Percentiles rank a stretch among this genome's conserved stretches.
phyloP scores from a whole-genome alignment of 2,329 filamentous ascomycete genomes.

The Beauveria sp. region DNA sequence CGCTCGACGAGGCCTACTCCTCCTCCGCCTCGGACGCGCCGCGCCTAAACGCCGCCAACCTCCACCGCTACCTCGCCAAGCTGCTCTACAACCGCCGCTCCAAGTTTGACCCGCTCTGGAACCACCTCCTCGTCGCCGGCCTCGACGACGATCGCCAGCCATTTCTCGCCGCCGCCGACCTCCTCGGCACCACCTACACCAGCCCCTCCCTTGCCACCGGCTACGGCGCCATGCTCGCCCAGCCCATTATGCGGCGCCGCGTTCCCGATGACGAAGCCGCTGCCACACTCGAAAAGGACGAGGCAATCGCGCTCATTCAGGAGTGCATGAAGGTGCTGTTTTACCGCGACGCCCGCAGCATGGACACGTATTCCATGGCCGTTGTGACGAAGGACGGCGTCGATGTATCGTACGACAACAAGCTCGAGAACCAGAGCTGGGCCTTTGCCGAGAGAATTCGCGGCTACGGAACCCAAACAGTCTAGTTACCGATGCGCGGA shows the following conservation, averaged over 20 bases:
- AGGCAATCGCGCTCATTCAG: conserved; percentile 73
- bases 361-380: conserved; percentile 87
- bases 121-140: conserved; percentile 84
- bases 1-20: conserved; percentile 81
- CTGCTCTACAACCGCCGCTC: conserved; percentile 91
- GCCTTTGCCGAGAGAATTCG: conserved; percentile 91
- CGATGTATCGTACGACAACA: conserved; percentile 73
- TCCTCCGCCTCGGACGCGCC: conserved; percentile 19
- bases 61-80: conserved; percentile 94
- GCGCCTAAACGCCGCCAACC: conserved; percentile 78
- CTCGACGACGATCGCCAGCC: conserved; percentile 72
- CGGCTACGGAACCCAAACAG: conserved; percentile 84
- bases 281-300: conserved; percentile 62
- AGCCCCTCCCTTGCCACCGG: conserved; percentile 86
- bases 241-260: conserved; percentile 78
- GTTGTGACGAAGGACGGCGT: conserved; percentile 85
- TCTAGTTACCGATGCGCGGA: conserved; percentile 27
- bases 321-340: conserved; percentile 98
- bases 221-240: conserved; percentile 85
- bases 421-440: conserved; percentile 95
- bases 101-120: conserved; percentile 97
- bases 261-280: conserved; percentile 79
- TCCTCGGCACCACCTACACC: conserved; percentile 86
- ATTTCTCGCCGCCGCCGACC: conserved; percentile 85
- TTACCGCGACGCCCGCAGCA: conserved; percentile 89